These are phyloP conservation scores for Annulohypoxylon nitens DNA, from an alignment of 495 filamentous ascomycete species.

Conservation along the genomic window DNA sequence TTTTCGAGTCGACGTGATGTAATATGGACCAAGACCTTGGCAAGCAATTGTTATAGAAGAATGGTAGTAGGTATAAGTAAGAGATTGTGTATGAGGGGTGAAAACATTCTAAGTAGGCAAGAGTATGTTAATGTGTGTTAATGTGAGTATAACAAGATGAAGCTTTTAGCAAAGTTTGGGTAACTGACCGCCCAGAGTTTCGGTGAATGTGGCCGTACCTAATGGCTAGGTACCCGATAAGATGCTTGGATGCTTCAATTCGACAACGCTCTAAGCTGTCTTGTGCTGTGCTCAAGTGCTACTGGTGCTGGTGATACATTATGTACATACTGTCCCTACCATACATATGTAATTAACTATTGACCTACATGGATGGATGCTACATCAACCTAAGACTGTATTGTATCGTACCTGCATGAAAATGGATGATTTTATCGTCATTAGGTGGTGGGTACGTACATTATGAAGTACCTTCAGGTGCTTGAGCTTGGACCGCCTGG, in stretches of 20 bases:
- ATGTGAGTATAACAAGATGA: neutral
- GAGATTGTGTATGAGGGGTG: neutral
- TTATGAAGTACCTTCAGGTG: conserved; percentile 9
- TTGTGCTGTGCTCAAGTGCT: too few relatives aligned
- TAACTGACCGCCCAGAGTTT: conserved; percentile 13
- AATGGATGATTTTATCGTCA: conserved; percentile 38
- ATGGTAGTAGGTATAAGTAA: neutral
- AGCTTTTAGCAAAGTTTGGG: neutral
- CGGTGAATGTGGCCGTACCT: conserved; percentile 38
- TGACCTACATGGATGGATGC: neutral
- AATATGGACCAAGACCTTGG: neutral
- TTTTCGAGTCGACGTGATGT: neutral
- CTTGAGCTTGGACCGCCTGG: neutral
- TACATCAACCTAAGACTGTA: neutral
- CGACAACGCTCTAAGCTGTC: neutral
- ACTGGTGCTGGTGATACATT: too few relatives aligned
- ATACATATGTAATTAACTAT: too few relatives aligned
- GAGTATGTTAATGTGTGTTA: too few relatives aligned
- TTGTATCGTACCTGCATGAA: conserved; percentile 46
- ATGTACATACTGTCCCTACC: too few relatives aligned
- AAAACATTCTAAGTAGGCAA: too few relatives aligned
- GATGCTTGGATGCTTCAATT: neutral
- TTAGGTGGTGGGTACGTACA: conserved; percentile 21
- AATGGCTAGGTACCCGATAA: conserved; percentile 37
- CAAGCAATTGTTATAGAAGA: neutral